Percentiles rank a stretch among this genome's conserved stretches.
These are phyloP conservation scores for Ananas comosus DNA, from an alignment of 176 grass and related monocot genomes.

Conservation along the genomic window DNA sequence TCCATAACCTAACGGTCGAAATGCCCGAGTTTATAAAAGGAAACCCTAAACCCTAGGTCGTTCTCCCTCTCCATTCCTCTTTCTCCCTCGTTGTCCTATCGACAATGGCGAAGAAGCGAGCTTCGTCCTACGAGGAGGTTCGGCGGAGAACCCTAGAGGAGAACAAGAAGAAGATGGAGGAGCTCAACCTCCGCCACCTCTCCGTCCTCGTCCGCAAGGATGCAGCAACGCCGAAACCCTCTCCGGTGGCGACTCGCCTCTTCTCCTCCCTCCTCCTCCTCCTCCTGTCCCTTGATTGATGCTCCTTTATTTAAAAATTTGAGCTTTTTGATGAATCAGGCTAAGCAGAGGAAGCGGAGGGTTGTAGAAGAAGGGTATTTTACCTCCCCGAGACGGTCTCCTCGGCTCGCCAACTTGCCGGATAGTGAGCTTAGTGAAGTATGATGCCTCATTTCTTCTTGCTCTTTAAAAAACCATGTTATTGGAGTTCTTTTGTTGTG, in stretches of 20 bases:
- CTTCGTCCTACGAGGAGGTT: slow-evolving; percentile 66
- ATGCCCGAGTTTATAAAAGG: background rate
- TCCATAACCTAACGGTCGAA: background rate
- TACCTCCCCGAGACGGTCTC: slow-evolving; percentile 51
- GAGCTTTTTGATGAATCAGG: slow-evolving; percentile 19
- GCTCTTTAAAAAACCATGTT: background rate
- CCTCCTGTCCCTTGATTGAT: background rate
- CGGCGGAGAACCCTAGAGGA: slow-evolving; percentile 69
- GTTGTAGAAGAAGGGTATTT: slow-evolving; percentile 20
- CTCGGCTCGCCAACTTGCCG: slow-evolving; percentile 43
- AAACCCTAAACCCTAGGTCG: background rate
- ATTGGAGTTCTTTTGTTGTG: background rate
- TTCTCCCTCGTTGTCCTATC: background rate
- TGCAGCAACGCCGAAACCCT: slow-evolving; percentile 37
- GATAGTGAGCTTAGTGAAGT: slow-evolving; percentile 52
- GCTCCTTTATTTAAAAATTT: background rate
- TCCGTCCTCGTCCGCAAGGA: slow-evolving; percentile 37
- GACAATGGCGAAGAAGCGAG: slow-evolving; percentile 32
- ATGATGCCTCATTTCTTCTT: background rate
- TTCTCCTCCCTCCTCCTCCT: background rate
- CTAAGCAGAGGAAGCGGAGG: slow-evolving; percentile 72
- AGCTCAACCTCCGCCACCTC: slow-evolving; percentile 82
- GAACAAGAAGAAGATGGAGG: slow-evolving; percentile 96
- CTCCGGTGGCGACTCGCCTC: slow-evolving; percentile 23
- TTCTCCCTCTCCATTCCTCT: background rate